Evolutionary conservation across 306 rosid genomes (phyloP).

Genomic region (Vachellia pachyceras): DNA sequence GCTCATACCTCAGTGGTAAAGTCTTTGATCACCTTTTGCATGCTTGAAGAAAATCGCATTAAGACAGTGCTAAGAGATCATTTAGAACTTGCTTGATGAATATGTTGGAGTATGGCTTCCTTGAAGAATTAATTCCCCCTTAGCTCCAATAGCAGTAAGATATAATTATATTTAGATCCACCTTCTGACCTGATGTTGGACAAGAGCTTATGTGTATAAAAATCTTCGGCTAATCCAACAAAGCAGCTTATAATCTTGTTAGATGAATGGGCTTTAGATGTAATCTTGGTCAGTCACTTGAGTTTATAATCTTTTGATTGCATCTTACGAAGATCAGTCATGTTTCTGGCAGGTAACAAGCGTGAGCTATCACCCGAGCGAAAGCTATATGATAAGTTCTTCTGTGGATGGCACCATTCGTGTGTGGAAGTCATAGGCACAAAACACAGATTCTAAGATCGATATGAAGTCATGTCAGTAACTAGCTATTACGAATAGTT

Average conservation of each 20-base stretch:
- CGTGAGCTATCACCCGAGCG: constrained; percentile 88
- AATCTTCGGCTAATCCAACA: background rate
- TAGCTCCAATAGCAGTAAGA: constrained; percentile 5
- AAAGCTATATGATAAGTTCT: constrained; percentile 75
- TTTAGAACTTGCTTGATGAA: background rate
- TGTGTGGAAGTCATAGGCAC: constrained; percentile 76
- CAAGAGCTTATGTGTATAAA: background rate
- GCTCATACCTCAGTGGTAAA: constrained; percentile 92
- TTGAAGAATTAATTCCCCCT: constrained; percentile 20
- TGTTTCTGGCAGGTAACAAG: constrained; percentile 76
- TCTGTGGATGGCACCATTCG: constrained; percentile 79
- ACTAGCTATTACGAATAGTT: background rate
- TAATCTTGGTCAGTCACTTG: background rate
- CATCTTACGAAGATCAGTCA: constrained; percentile 20
- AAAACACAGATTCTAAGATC: background rate
- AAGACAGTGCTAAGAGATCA: constrained; percentile 18
- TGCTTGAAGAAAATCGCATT: constrained; percentile 25
- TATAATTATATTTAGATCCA: constrained; percentile 8
- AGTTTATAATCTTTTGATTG: constrained; percentile 9
- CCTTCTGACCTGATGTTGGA: background rate
- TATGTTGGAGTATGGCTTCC: constrained; percentile 14
- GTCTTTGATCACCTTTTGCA: background rate
- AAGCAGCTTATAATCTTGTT: constrained; percentile 5
- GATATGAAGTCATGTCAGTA: background rate
- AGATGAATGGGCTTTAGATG: background rate